Conservation (phyloP, 2,329 filamentous ascomycete genomes). For the Clarireedia paspali region DNA sequence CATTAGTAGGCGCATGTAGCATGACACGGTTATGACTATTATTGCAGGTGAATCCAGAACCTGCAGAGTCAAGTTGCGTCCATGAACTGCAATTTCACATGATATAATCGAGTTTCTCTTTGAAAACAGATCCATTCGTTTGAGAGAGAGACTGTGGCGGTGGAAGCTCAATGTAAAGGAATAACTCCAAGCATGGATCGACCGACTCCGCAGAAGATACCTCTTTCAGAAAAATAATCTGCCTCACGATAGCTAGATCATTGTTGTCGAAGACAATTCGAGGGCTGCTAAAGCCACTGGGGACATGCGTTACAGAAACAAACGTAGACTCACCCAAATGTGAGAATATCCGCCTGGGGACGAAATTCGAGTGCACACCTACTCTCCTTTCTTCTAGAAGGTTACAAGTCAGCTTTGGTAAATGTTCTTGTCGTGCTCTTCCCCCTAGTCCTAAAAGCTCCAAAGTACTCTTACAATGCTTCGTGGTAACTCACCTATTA, state of each 20-base stretch:
- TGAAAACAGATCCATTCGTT: no score
- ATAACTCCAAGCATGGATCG: no score
- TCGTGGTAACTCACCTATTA: slow-evolving; percentile 9
- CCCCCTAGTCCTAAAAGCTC: not conserved
- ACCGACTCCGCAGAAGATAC: no score
- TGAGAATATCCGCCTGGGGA: not conserved
- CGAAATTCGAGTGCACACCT: not conserved
- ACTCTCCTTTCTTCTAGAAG: slow-evolving; percentile 14
- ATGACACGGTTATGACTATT: no score
- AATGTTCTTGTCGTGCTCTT: not conserved
- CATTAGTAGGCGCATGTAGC: no score
- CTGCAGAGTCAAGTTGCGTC: no score
- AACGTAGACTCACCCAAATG: slow-evolving; percentile 8
- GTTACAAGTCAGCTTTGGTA: not conserved
- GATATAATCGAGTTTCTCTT: no score
- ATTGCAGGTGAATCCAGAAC: no score
- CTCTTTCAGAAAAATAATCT: no score
- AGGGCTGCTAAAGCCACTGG: not conserved
- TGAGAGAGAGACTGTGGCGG: no score
- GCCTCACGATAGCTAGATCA: not conserved
- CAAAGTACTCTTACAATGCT: not conserved
- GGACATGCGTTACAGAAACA: not conserved
- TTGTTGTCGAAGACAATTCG: not conserved
- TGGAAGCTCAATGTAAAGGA: no score
- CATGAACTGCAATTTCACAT: no score